Percentiles rank a stretch among this genome's conserved stretches.
These are phyloP conservation scores for Syzygium syzygioides DNA, from an alignment of 441 rosid species.

Conservation along the genomic window DNA sequence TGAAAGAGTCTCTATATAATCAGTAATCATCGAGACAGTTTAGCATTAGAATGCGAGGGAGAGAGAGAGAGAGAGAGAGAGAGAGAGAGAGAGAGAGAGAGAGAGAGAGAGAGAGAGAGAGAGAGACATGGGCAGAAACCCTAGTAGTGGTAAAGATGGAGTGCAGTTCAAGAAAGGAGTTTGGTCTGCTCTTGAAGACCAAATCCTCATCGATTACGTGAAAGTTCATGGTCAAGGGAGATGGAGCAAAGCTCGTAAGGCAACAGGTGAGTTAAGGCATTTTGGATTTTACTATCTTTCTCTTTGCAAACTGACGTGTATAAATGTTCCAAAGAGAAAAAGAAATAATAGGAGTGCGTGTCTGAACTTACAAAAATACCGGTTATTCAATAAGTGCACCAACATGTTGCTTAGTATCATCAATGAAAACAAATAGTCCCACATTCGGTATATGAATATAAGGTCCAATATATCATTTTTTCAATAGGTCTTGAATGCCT, in stretches of 20 bases:
- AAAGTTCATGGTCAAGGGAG: constrained; percentile 2
- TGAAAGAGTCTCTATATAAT: background rate
- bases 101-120: background rate
- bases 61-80: no score
- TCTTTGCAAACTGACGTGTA: background rate
- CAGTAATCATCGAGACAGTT: background rate
- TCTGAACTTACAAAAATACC: background rate
- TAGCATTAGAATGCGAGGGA: background rate
- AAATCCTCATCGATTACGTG: constrained; percentile 4
- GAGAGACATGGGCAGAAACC: constrained; percentile 1
- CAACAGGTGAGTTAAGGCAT: background rate
- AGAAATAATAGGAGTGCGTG: background rate
- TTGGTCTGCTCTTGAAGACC: constrained; percentile 3
- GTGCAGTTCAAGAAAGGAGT: constrained; percentile 3
- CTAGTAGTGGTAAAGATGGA: background rate
- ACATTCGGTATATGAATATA: background rate
- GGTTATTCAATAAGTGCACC: background rate
- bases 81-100: background rate
- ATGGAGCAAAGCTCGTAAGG: background rate
- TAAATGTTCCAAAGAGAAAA: no score
- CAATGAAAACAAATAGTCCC: background rate
- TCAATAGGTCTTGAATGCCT: background rate
- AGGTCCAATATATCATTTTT: background rate
- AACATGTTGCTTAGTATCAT: background rate
- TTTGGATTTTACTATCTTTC: background rate